Base-by-base conservation (phyloP, 768 basidiomycete genomes). In the Flagelloscypha sp. region DNA sequence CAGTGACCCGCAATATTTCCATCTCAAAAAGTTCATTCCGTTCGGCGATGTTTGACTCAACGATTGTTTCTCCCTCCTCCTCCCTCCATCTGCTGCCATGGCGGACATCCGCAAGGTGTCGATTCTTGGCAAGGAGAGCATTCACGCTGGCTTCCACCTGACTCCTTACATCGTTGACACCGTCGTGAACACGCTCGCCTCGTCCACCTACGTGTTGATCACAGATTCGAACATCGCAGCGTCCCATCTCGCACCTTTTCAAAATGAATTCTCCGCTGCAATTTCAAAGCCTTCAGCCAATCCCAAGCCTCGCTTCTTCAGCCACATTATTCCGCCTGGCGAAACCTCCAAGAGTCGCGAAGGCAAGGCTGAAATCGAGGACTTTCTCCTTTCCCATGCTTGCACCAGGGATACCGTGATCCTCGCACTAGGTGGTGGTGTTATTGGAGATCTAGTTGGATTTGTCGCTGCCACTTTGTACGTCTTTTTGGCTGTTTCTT, bases 391-490 rank as follows among this genome's bases (percentile, higher is more conserved):
- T 37, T 65, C 79, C 12, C 77, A 93, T 49, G 76, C 75, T 56
- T 95, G 92, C 53, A 95, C 93, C 2, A 66, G 95, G 40, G 93
- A 94, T 56, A 92, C 85, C 3, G 88, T 99, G 43, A 67, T 98
- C 37, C 61, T 99, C 36, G 94, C 93, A 0, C 71, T 99, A 16
- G 95, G 95, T 21, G 94, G 95, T 22, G 95, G 95, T 19, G 95
- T 99, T 37, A 87, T 99, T 40, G 95, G 95, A 9, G 94, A 99
- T 62, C 68, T 98, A 15, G 81, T 92, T 38, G 95, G 95, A 21
- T 99, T 94, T 49, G 90, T 95, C 39, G 87, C 95, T 17, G 87
- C 95, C 2, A 98, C 94, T 9, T 94, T 94, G 92, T 94, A 50
- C 60, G 88, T 73, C 4, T 16, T 32, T 20, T 23, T 28, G 38